phyloP scores from a whole-genome alignment of 169 alveolate species.

The Cryptosporidium baileyi region DNA sequence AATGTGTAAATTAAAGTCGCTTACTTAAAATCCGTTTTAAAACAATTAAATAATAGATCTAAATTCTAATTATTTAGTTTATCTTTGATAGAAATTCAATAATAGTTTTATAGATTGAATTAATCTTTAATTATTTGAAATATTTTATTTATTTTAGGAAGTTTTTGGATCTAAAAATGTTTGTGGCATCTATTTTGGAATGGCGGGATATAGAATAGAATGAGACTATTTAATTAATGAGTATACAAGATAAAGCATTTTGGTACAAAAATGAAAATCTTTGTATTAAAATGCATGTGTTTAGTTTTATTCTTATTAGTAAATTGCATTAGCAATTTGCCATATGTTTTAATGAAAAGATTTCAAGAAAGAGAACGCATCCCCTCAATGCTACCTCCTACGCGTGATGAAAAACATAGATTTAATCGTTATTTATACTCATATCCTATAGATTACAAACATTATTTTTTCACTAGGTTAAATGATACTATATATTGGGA shows the following conservation, averaged over 20 bases:
- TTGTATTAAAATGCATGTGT: not conserved
- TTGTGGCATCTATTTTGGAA: not conserved
- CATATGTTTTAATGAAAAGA: not conserved
- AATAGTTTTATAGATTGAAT: not conserved
- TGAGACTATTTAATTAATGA: not conserved
- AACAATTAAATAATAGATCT: no score
- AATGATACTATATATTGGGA: slow-evolving; percentile 19
- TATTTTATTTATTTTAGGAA: not conserved
- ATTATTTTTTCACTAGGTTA: not conserved
- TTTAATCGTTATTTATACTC: slow-evolving; percentile 29
- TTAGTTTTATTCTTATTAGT: not conserved
- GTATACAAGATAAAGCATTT: not conserved
- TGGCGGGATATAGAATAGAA: not conserved
- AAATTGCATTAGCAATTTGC: not conserved
- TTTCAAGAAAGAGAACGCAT: slow-evolving; percentile 4
- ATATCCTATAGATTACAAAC: slow-evolving; percentile 9
- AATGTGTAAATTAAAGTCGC: not conserved
- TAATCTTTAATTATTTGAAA: not conserved
- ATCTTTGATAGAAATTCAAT: not conserved
- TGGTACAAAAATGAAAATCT: not conserved
- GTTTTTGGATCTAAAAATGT: not conserved
- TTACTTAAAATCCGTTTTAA: no score
- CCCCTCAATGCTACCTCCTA: slow-evolving; percentile 38
- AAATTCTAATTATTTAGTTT: not conserved
- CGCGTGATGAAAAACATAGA: slow-evolving; percentile 7